Percentiles rank a stretch among this genome's conserved stretches.
Evolutionary conservation across 2,329 filamentous ascomycete genomes (phyloP).

Genomic region (Verticillium albo-atrum): DNA sequence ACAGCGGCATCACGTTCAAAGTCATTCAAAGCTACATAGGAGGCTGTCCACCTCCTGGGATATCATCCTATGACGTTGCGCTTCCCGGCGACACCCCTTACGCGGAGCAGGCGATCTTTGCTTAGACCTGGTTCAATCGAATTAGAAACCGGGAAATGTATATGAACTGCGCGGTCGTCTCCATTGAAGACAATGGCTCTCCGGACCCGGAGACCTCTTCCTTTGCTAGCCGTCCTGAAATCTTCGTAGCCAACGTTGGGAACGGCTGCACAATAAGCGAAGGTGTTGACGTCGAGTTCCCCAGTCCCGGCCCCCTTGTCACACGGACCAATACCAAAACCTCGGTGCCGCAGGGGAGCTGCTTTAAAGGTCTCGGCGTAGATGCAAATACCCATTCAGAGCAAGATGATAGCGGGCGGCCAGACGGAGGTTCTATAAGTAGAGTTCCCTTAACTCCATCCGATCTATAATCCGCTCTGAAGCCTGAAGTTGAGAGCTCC

Average conservation of each 20-base stretch:
- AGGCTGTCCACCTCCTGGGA: conserved; percentile 22
- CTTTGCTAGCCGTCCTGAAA: conserved; percentile 46
- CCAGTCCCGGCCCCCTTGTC: conserved; percentile 58
- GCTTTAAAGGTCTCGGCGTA: conserved; percentile 1
- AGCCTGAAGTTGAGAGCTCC: no score
- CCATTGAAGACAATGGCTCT: conserved; percentile 26
- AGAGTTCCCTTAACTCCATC: no score
- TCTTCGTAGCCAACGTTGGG: conserved; percentile 68
- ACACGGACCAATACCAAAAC: conserved; percentile 29
- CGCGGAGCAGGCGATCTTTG: conserved; percentile 46
- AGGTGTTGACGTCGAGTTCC: conserved; percentile 57
- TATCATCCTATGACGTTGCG: not conserved
- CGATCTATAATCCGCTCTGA: no score
- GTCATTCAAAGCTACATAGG: conserved; percentile 37
- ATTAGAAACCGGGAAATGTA: conserved; percentile 65
- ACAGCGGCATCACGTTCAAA: conserved; percentile 54
- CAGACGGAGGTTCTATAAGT: no score
- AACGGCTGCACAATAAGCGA: conserved; percentile 56
- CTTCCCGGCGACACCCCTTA: conserved; percentile 26
- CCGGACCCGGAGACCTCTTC: conserved; percentile 3
- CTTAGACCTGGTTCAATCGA: conserved; percentile 62
- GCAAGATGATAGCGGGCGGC: no score
- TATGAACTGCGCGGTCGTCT: conserved; percentile 62
- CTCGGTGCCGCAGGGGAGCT: conserved; percentile 28
- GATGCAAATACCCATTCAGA: no score